Evolutionary conservation across 164 flowering plant species (phyloP).

Genomic region (Vitis labrusca): DNA sequence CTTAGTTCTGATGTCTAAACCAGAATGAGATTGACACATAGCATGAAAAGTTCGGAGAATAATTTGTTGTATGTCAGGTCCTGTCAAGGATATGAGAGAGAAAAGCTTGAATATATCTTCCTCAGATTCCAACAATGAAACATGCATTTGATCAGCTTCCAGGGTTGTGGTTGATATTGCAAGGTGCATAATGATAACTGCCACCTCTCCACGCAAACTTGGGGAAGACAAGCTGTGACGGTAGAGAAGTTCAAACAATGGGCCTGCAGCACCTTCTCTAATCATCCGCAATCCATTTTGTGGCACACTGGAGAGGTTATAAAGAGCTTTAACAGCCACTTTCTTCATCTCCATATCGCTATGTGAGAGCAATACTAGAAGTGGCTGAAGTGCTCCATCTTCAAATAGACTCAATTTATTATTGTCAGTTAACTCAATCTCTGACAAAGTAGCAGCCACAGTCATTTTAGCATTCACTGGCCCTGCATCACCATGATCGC

Average conservation of each 20-base stretch:
- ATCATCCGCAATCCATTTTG: slow-evolving; percentile 47
- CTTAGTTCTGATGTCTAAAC: slow-evolving; percentile 33
- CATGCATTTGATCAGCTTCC: slow-evolving; percentile 19
- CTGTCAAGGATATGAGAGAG: slow-evolving; percentile 30
- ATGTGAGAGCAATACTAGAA: slow-evolving; percentile 36
- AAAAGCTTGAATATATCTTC: slow-evolving; percentile 42
- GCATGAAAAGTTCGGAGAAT: slow-evolving; percentile 45
- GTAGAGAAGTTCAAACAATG: slow-evolving; percentile 42
- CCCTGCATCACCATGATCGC: slow-evolving; percentile 27
- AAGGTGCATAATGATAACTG: slow-evolving; percentile 45
- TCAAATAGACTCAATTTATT: slow-evolving; percentile 40
- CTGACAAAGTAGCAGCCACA: slow-evolving; percentile 53
- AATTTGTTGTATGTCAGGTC: slow-evolving; percentile 35
- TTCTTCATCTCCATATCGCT: slow-evolving; percentile 33
- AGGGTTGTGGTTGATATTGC: slow-evolving; percentile 33
- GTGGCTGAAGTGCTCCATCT: slow-evolving; percentile 41
- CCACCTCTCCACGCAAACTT: slow-evolving; percentile 38
- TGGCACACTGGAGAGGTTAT: slow-evolving; percentile 46
- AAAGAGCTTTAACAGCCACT: slow-evolving; percentile 44
- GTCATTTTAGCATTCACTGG: slow-evolving; percentile 31
- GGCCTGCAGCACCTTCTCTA: slow-evolving; percentile 37
- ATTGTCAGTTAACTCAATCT: slow-evolving; percentile 53
- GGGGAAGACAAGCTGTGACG: slow-evolving; percentile 31
- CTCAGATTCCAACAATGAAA: slow-evolving; percentile 40
- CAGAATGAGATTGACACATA: slow-evolving; percentile 41